Conservation (phyloP, 805 yeast species). For the Wickerhamomyces silvicola region DNA sequence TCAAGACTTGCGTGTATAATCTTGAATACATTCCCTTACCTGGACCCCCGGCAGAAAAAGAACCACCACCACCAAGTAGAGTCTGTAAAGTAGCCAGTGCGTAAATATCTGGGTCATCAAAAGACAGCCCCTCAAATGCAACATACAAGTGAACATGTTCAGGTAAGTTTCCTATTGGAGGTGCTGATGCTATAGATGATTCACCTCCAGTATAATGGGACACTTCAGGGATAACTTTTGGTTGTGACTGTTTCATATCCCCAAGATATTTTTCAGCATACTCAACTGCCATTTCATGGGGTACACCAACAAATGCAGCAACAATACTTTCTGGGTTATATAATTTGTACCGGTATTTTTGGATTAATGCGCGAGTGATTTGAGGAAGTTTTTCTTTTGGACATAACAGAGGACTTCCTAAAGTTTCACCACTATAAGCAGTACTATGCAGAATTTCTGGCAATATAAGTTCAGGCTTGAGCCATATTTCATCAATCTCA, state of each 20-base stretch:
- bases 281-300: conserved; percentile 59
- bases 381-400: conserved; percentile 60
- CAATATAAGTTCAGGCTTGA: conserved; percentile 74
- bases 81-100: conserved; percentile 88
- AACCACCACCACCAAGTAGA: conserved; percentile 92
- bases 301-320: conserved; percentile 82
- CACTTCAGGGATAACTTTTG: conserved; percentile 24
- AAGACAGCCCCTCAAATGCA: conserved; percentile 83
- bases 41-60: conserved; percentile 98
- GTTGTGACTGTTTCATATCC: conserved; percentile 38
- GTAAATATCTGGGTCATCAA: conserved; percentile 79
- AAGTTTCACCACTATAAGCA: conserved; percentile 65
- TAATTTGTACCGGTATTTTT: conserved; percentile 55
- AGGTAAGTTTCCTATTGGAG: conserved; percentile 61
- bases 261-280: conserved; percentile 61
- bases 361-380: conserved; percentile 46
- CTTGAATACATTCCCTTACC: conserved; percentile 98
- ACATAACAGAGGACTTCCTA: conserved; percentile 83
- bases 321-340: conserved; percentile 79
- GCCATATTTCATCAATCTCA: conserved; percentile 77
- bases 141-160: conserved; percentile 81
- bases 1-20: conserved; percentile 83
- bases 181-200: conserved; percentile 42
- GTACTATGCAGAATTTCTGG: conserved; percentile 88
- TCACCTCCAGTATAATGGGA: conserved; percentile 60